Conservation (phyloP, 768 basidiomycete species). For the Lactarius hengduanensis region DNA sequence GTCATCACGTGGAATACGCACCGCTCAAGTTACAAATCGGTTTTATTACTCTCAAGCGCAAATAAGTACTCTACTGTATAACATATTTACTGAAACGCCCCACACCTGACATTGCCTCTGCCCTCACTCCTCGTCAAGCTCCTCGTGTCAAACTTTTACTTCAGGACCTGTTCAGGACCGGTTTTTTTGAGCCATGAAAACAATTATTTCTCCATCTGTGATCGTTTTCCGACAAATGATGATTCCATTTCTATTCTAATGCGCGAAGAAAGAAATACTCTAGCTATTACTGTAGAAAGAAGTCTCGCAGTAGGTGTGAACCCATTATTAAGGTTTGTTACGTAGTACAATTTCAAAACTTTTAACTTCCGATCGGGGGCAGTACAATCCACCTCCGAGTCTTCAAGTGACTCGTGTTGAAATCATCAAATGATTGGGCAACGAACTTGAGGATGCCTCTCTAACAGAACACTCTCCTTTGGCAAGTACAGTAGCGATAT, state of each 20-base stretch:
- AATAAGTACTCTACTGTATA: neutral
- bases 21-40: neutral
- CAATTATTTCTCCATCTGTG: neutral
- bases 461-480: neutral
- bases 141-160: slow-evolving; percentile 10
- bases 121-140: neutral
- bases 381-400: too few relatives aligned
- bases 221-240: neutral
- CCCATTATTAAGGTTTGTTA: neutral
- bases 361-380: neutral
- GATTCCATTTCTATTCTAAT: neutral
- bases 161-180: neutral
- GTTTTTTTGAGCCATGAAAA: neutral
- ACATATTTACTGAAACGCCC: neutral
- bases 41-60: neutral
- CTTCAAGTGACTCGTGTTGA: neutral
- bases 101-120: neutral
- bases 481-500: neutral
- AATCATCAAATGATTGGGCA: neutral
- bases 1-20: too few relatives aligned
- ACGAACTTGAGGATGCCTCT: neutral
- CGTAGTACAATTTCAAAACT: neutral
- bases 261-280: neutral
- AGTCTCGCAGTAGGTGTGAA: neutral
- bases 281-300: too few relatives aligned